Conservation (phyloP, 768 basidiomycete species). For the Pleurotus eryngii region DNA sequence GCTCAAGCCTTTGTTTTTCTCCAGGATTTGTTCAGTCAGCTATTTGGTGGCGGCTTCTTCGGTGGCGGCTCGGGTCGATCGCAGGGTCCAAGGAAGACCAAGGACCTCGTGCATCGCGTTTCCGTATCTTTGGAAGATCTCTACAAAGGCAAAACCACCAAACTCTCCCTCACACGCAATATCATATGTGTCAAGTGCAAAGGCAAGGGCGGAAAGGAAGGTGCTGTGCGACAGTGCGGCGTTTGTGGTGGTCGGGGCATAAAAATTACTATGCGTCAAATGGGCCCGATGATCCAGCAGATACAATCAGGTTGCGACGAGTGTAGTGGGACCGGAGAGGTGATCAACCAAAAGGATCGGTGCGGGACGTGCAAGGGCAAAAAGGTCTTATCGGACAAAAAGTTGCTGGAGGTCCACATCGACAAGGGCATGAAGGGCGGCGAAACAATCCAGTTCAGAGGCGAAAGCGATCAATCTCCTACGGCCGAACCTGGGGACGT, state of each 20-base stretch:
- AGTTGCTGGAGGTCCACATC: conserved; percentile 95
- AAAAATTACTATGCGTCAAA: conserved; percentile 88
- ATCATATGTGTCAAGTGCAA: conserved; percentile 91
- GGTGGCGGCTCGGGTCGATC: conserved; percentile 66
- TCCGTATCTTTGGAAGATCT: conserved; percentile 96
- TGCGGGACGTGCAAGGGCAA: conserved; percentile 94
- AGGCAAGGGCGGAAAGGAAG: conserved; percentile 97
- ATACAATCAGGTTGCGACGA: conserved; percentile 95
- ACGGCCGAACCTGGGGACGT: conserved; percentile 90
- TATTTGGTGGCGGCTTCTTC: conserved; percentile 78
- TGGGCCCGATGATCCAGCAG: conserved; percentile 99
- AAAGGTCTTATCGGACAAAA: conserved; percentile 92
- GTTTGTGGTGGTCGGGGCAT: conserved; percentile 87
- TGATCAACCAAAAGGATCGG: conserved; percentile 90
- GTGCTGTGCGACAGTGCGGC: conserved; percentile 79
- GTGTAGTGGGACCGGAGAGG: conserved; percentile 90
- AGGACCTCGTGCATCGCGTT: conserved; percentile 97
- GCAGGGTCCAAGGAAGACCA: conserved; percentile 85
- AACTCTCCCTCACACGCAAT: conserved; percentile 94
- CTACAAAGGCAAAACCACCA: conserved; percentile 98
- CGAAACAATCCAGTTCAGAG: conserved; percentile 83
- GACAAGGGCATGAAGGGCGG: conserved; percentile 98
- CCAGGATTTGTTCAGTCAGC: conserved; percentile 93
- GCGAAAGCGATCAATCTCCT: conserved; percentile 92
- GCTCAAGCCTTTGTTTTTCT: conserved; percentile 9